A percentile compares a stretch with the other conserved stretches of the same genome.
These are phyloP conservation scores for Helotiales sp. DNA, from an alignment of 2,329 filamentous ascomycete genomes.

Conservation along the genomic window DNA sequence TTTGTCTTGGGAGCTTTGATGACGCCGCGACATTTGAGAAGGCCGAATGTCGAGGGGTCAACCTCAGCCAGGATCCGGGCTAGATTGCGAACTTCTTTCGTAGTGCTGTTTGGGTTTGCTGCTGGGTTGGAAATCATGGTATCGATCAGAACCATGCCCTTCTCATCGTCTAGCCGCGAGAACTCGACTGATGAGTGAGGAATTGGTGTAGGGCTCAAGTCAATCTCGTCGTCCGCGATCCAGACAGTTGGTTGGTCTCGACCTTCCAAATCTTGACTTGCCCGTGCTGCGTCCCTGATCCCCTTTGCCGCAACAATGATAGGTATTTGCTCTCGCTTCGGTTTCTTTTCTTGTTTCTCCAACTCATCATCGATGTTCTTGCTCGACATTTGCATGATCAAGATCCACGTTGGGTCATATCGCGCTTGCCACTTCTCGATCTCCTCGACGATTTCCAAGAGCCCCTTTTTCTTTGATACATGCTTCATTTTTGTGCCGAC, in stretches of 20 bases:
- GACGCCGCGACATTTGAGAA: slow-evolving; percentile 33
- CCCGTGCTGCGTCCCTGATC: slow-evolving; percentile 18
- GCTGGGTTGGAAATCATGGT: slow-evolving; percentile 24
- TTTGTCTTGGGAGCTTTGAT: slow-evolving; percentile 16
- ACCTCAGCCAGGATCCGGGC: slow-evolving; percentile 28
- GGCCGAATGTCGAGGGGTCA: slow-evolving; percentile 31
- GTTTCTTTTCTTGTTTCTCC: slow-evolving; percentile 17
- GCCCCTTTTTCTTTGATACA: slow-evolving; percentile 19
- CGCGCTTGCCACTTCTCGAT: slow-evolving; percentile 34
- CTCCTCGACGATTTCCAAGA: slow-evolving; percentile 29
- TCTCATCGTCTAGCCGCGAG: background rate
- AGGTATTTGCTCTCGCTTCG: slow-evolving; percentile 11
- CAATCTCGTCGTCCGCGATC: slow-evolving; percentile 4
- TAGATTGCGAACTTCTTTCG: slow-evolving; percentile 31
- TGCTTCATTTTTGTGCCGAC: slow-evolving; percentile 25
- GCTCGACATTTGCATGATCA: slow-evolving; percentile 30
- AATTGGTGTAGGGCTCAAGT: slow-evolving; percentile 3
- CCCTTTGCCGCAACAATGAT: slow-evolving; percentile 24
- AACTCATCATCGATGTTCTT: slow-evolving; percentile 27
- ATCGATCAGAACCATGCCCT: slow-evolving; percentile 21
- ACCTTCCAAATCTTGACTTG: background rate
- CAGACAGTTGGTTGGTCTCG: background rate
- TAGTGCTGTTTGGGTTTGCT: slow-evolving; percentile 22
- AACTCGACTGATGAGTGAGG: slow-evolving; percentile 11
- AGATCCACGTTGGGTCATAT: slow-evolving; percentile 35